Conservation (phyloP, 495 filamentous ascomycete genomes). For the Aspergillus carlsbadensis region DNA sequence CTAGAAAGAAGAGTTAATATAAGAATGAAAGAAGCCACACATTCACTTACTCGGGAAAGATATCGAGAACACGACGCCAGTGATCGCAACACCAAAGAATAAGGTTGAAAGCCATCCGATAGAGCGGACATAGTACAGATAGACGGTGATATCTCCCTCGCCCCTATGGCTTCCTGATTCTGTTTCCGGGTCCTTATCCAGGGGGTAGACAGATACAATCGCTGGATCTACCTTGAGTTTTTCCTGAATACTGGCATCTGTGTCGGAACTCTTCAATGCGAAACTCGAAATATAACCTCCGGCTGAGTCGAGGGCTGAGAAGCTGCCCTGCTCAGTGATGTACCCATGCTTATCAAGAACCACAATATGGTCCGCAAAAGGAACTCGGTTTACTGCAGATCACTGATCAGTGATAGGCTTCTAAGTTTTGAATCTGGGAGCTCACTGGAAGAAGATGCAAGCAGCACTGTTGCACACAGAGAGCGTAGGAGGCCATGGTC, state of each 20-base stretch:
- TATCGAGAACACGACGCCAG: constrained; percentile 45
- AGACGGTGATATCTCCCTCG: constrained; percentile 56
- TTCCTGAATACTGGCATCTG: constrained; percentile 24
- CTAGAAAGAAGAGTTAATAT: constrained; percentile 23
- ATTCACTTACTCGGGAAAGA: constrained; percentile 43
- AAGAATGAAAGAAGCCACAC: background rate
- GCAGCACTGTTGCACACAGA: constrained; percentile 48
- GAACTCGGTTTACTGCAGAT: constrained; percentile 42
- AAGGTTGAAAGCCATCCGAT: constrained; percentile 49
- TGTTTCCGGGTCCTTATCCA: constrained; percentile 24
- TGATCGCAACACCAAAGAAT: constrained; percentile 41
- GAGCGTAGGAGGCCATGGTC: constrained; percentile 51
- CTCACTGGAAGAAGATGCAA: constrained; percentile 49
- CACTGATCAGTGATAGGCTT: background rate
- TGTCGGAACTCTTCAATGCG: constrained; percentile 31
- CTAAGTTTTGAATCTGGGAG: background rate
- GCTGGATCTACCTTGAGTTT: constrained; percentile 13
- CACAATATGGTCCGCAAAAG: constrained; percentile 52
- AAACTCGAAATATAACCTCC: constrained; percentile 53
- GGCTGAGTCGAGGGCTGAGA: constrained; percentile 40
- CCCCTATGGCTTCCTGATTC: constrained; percentile 33
- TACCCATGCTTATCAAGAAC: constrained; percentile 45
- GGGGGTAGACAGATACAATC: constrained; percentile 1
- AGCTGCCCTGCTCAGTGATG: constrained; percentile 52
- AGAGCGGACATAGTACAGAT: constrained; percentile 56